Conservation (phyloP, 306 rosid genomes). For the Castanea crenata region DNA sequence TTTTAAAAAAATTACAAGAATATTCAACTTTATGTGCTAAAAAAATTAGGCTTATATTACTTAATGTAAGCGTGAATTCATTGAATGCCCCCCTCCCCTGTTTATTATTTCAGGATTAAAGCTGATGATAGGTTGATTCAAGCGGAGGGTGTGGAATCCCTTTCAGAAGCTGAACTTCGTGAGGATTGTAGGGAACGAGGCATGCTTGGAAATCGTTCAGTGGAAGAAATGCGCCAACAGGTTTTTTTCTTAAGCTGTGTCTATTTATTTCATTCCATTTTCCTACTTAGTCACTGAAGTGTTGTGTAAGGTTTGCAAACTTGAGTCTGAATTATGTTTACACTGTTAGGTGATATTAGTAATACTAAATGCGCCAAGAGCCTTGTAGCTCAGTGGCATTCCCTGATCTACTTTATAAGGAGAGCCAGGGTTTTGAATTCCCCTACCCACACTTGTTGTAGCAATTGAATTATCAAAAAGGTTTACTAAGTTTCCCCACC, state of each 20-base stretch:
- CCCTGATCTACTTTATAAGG: too few relatives aligned
- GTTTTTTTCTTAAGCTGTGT: constrained; percentile 34
- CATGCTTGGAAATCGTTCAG: constrained; percentile 92
- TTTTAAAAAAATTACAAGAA: background rate
- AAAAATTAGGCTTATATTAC: background rate
- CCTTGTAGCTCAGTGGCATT: too few relatives aligned
- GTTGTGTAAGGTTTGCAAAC: constrained; percentile 6
- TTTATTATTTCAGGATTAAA: constrained; percentile 59
- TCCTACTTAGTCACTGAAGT: constrained; percentile 10
- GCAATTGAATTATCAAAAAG: too few relatives aligned
- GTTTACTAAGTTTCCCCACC: background rate
- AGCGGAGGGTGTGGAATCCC: constrained; percentile 92
- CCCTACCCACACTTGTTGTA: too few relatives aligned
- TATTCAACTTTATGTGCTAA: background rate
- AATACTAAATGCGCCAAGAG: background rate
- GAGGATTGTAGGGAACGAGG: constrained; percentile 98
- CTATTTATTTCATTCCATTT: constrained; percentile 9
- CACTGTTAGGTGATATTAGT: background rate
- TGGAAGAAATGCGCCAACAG: constrained; percentile 98
- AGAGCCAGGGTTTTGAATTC: too few relatives aligned
- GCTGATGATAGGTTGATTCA: constrained; percentile 87
- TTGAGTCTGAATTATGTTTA: background rate
- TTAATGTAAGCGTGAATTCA: background rate
- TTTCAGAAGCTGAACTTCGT: constrained; percentile 90
- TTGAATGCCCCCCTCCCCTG: background rate